Evolutionary conservation across 805 yeast genomes (phyloP), one percentile per base, ranked within the genome.

Genomic region (Suhomyces pyralidae): DNA sequence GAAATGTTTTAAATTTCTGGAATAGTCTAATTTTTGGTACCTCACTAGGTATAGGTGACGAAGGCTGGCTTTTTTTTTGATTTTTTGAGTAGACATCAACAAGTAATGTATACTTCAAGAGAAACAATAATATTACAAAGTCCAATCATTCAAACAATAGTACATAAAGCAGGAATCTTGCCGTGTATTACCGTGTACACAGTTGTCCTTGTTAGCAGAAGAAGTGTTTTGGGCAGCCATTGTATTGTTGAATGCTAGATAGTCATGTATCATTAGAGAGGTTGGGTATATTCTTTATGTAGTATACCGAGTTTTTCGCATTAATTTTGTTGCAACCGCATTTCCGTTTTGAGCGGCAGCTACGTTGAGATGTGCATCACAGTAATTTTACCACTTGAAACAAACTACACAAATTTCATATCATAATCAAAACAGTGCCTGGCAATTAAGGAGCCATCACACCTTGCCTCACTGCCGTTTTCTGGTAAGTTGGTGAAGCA

Each of bases 191-290:
- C 28, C 15, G 5, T 14, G 22, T n/a, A 14, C 22, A 10, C 36
- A 38, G 50, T 47, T 47, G 50, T 47, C 50, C 25, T 30, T 47
- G 50, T 47, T 25, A 7, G 50, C 50, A 15, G 50, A 38, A 24
- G 36, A 15, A 45, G 40, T 45, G 32, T 24, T 24, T 45, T 45
- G 48, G 30, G 48, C 48, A 38, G 48, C 48, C 48, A 30, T 45
- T 36, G 20, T 24, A 42, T 6, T 40, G 19, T 15, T 36, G 40
- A 15, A 2, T 36, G 19, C 4, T 36, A 7, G 40, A 15, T 36
- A 36, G 15, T 15, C 12, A 4, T 15, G 20, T 9, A 36, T 6
- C 20, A 26, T 36, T 7, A 15, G 12, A 15, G 12, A 10, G 12
- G 14, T 7, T 36, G 12, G 14, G 7, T 36, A 3, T 36, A n/a